phyloP scores from a whole-genome alignment of 805 yeast genomes.

The Ogataea haglerorum region DNA sequence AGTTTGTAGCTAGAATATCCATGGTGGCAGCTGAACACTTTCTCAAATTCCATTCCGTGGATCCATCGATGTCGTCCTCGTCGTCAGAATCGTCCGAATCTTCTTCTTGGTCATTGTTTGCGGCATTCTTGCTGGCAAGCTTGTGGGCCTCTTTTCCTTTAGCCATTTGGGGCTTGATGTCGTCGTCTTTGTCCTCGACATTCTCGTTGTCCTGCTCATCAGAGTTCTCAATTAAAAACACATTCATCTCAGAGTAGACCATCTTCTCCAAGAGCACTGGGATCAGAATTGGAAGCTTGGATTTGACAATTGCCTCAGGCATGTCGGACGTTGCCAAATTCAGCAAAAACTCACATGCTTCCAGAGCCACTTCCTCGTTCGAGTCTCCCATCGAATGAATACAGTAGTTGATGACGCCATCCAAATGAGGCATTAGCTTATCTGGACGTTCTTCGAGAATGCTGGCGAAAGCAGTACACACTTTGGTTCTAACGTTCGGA shows the following conservation, averaged over 20 bases:
- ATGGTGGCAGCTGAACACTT: slow-evolving; percentile 94
- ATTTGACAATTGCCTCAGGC: slow-evolving; percentile 53
- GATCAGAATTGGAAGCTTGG: slow-evolving; percentile 59
- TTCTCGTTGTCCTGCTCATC: slow-evolving; percentile 75
- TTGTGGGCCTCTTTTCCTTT: slow-evolving; percentile 51
- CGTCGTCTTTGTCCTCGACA: slow-evolving; percentile 81
- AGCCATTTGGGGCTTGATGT: slow-evolving; percentile 78
- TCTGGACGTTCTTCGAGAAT: slow-evolving; percentile 78
- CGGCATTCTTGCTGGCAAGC: slow-evolving; percentile 9
- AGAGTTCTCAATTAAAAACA: slow-evolving; percentile 55
- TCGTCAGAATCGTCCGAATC: slow-evolving; percentile 58
- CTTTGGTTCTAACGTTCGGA: slow-evolving; percentile 61
- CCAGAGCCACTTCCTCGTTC: slow-evolving; percentile 77
- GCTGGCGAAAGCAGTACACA: slow-evolving; percentile 71
- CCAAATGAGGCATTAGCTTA: slow-evolving; percentile 71
- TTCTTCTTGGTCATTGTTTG: slow-evolving; percentile 27
- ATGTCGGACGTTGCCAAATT: slow-evolving; percentile 64
- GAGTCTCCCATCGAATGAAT: slow-evolving; percentile 67
- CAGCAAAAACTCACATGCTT: slow-evolving; percentile 89
- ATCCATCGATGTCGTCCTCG: slow-evolving; percentile 63
- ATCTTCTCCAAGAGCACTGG: slow-evolving; percentile 77
- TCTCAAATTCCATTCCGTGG: slow-evolving; percentile 84
- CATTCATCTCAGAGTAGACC: slow-evolving; percentile 85
- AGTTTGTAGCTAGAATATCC: slow-evolving; percentile 69
- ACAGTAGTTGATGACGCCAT: slow-evolving; percentile 83